Evolutionary conservation across 1,284 basidiomycete species (phyloP).

Genomic region (Phenoliferia sp.): DNA sequence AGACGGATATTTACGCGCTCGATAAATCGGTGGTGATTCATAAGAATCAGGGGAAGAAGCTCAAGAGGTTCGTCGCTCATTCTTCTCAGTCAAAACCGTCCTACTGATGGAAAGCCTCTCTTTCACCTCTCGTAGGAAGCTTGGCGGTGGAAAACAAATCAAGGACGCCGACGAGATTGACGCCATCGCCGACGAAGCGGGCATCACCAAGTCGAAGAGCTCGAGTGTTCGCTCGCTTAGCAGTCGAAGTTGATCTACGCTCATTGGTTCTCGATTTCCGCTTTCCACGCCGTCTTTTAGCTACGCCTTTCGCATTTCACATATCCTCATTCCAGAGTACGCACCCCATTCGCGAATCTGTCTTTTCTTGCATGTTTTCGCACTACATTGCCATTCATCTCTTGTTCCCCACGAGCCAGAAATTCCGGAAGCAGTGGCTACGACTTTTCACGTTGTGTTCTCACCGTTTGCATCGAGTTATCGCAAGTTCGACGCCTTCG

Average conservation of each 20-base stretch:
- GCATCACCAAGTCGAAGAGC: background rate
- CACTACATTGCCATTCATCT: no score
- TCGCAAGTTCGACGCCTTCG: no score
- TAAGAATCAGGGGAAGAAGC: constrained; percentile 13
- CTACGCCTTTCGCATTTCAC: background rate
- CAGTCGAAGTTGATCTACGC: background rate
- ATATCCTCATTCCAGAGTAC: no score
- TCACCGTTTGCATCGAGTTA: no score
- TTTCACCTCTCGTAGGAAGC: background rate
- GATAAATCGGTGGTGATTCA: constrained; percentile 21
- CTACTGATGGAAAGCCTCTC: background rate
- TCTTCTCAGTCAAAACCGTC: background rate
- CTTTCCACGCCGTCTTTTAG: background rate
- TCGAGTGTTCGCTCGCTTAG: background rate
- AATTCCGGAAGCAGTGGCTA: no score
- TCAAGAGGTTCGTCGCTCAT: constrained; percentile 14
- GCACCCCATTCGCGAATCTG: no score
- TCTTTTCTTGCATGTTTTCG: no score
- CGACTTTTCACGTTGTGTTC: no score
- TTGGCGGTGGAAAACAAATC: constrained; percentile 10
- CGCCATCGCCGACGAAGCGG: constrained; percentile 7
- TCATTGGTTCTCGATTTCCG: background rate
- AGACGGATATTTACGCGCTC: constrained; percentile 3
- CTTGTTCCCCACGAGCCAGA: no score
- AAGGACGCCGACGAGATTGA: constrained; percentile 23